Base-by-base conservation (phyloP, 371 early-diverging fungal species). In the Haplosporangium sp. region DNA sequence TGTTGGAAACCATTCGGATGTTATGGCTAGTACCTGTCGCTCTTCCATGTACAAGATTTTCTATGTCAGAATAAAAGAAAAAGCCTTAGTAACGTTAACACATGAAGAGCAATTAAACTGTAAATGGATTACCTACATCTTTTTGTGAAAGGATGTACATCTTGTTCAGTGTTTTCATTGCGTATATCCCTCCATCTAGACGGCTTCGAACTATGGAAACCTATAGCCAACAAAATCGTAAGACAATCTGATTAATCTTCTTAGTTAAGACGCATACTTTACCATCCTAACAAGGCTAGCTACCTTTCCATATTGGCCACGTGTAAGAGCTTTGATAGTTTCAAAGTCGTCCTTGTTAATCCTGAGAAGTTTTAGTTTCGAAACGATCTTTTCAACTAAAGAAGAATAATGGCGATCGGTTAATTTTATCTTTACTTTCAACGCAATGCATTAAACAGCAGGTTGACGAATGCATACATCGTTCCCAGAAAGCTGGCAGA, bases 81-180 rank as follows among this genome's bases (percentile, higher is more conserved):
- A 59, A 39, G 59, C 17, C 7, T 19, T 17, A 59, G 37, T 4
- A 57, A 35, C 0, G 7, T 13, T 7, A 4, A 59, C 8, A 8
- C 39, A n/a, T 59, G 37, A 5, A 35, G 17, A 35, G 56, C 27
- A n/a, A 10, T 39, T 38, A 7, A 13, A 37, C 13, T 39, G 40
- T 10, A 34, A 42, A 7, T 15, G 13, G 15, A 50, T 0, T 38
- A 19, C 85, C 71, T 83, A 90, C 93, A 84, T 96, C 96, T 63
- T 89, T 88, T 66, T 96, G 93, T 4, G 93, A 91, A 40, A 96
- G 84, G 15, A 98, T 85, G 57, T 94, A 92, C 52, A 89, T 84
- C 85, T 99, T 99, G 69, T 93, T 92, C 39, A 98, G 89, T 8
- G 92, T 92, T 77, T 99, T 99, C 96, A 99, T 95, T 4, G 99